Conservation (phyloP, 2,329 filamentous ascomycete species). For the Exophiala spinifera region DNA sequence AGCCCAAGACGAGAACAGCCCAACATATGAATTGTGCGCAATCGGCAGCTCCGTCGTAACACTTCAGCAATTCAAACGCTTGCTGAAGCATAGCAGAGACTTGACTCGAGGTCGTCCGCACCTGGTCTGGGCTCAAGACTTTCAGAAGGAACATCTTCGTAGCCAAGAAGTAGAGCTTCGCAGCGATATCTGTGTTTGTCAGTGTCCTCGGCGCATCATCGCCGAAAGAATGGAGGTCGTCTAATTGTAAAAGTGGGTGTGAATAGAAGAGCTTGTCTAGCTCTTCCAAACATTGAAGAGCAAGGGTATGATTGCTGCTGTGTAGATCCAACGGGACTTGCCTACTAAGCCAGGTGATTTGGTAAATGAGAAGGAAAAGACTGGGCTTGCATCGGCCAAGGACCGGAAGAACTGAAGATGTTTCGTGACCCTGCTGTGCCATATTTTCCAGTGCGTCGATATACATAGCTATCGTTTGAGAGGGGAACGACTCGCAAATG, state of each 20-base stretch:
- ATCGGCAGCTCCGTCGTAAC: constrained; percentile 11
- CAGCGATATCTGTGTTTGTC: constrained; percentile 14
- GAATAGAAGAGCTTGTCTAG: constrained; percentile 8
- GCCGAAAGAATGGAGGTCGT: not conserved
- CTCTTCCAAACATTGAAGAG: constrained; percentile 16
- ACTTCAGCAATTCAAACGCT: constrained; percentile 7
- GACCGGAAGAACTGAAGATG: constrained; percentile 14
- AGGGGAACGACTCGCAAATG: constrained; percentile 17
- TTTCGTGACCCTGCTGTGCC: not conserved
- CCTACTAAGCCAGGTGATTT: constrained; percentile 22
- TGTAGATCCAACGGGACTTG: constrained; percentile 8
- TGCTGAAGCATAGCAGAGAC: constrained; percentile 7
- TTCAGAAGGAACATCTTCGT: constrained; percentile 18
- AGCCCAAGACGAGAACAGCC: constrained; percentile 22
- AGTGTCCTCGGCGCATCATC: not conserved
- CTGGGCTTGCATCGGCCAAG: constrained; percentile 15
- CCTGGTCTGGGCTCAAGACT: constrained; percentile 12
- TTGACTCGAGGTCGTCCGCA: constrained; percentile 5
- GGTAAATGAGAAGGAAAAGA: constrained; percentile 20
- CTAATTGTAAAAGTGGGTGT: constrained; percentile 2
- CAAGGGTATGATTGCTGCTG: constrained; percentile 10
- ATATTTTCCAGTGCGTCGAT: constrained; percentile 16
- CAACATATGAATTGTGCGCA: constrained; percentile 25
- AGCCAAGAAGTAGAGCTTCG: constrained; percentile 20
- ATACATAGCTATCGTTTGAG: constrained; percentile 16